These are phyloP conservation scores for Aureobasidium sp. DNA, from an alignment of 2,329 filamentous ascomycete genomes.

Conservation along the genomic window DNA sequence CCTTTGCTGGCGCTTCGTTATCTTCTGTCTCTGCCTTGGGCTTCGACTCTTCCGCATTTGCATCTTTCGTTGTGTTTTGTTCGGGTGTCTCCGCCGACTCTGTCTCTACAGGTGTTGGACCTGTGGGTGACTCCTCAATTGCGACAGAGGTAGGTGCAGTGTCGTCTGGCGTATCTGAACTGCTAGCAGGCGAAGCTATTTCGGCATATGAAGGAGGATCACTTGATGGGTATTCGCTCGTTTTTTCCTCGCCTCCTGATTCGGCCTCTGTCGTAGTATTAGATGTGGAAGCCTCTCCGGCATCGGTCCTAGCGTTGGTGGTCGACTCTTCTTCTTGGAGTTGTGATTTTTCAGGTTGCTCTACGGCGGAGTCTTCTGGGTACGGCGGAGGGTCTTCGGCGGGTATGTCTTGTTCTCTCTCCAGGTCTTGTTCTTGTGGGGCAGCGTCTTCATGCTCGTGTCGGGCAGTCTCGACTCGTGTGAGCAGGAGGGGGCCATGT, in stretches of 20 bases:
- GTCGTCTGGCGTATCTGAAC: not conserved
- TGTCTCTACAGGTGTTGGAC: not conserved
- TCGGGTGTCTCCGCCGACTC: not conserved
- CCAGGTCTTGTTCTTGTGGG: not conserved
- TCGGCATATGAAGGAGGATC: conserved; percentile 1
- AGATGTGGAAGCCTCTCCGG: not conserved
- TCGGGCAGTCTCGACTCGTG: not conserved
- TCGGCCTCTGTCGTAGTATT: not conserved
- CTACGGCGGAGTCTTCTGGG: conserved; percentile 20
- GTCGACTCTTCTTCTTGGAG: conserved; percentile 1
- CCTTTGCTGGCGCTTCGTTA: not conserved
- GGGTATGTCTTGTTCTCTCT: not conserved
- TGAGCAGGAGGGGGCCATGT: not conserved
- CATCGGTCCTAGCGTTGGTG: not conserved
- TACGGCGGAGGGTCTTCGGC: conserved; percentile 6
- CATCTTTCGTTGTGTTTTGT: not conserved
- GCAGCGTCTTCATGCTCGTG: not conserved
- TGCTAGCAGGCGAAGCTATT: not conserved
- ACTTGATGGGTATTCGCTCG: not conserved
- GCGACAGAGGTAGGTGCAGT: not conserved
- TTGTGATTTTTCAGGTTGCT: conserved; percentile 16
- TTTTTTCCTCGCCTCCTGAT: not conserved
- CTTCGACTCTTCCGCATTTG: not conserved
- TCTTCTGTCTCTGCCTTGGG: not conserved
- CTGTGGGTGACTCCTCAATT: not conserved